Percentiles rank a stretch among this genome's conserved stretches.
Evolutionary conservation across 305 asterid species (phyloP).

Genomic region (Salvia sclarea): DNA sequence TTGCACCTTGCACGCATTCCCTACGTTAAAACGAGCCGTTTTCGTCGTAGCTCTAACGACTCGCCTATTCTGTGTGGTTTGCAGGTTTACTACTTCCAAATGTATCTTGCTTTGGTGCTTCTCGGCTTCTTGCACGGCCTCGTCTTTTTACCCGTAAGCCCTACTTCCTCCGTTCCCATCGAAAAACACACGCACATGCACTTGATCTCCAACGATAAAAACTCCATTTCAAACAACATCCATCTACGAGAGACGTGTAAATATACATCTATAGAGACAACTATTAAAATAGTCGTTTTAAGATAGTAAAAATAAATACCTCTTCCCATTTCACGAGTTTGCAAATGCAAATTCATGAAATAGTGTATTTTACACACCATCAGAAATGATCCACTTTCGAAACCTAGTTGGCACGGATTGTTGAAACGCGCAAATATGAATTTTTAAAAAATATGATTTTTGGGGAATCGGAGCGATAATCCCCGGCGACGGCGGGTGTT

Average conservation of each 20-base stretch:
- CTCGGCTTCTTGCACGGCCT: slow-evolving; percentile 93
- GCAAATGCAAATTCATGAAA: too few relatives aligned
- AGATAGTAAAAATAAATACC: too few relatives aligned
- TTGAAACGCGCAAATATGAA: neutral
- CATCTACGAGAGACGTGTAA: too few relatives aligned
- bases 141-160: slow-evolving; percentile 81
- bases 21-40: neutral
- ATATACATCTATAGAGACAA: too few relatives aligned
- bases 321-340: too few relatives aligned
- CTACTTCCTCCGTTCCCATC: neutral
- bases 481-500: neutral
- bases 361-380: too few relatives aligned
- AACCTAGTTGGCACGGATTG: neutral
- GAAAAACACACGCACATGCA: neutral
- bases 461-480: neutral
- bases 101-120: slow-evolving; percentile 91
- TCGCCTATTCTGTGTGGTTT: slow-evolving; percentile 12
- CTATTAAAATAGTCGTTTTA: too few relatives aligned
- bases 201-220: too few relatives aligned
- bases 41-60: neutral
- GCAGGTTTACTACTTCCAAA: slow-evolving; percentile 94
- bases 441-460: neutral
- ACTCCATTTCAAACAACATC: too few relatives aligned
- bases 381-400: too few relatives aligned
- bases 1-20: neutral